phyloP scores from a whole-genome alignment of 495 filamentous ascomycete genomes.

The Neurospora pannonica region DNA sequence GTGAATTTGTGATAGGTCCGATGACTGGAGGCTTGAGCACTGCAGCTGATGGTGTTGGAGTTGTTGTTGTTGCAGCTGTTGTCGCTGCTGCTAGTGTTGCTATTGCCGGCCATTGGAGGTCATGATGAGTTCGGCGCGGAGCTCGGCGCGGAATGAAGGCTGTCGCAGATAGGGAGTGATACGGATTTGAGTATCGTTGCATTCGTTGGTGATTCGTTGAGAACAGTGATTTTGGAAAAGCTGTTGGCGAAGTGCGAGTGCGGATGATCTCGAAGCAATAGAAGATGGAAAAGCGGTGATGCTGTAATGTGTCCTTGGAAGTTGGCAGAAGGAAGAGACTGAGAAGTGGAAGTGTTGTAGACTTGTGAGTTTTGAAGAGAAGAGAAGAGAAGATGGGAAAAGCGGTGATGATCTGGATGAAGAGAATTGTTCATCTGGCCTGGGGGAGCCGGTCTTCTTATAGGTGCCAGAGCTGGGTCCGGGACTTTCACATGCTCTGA shows the following conservation, averaged over 20 bases:
- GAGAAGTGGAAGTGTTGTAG: background rate
- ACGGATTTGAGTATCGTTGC: accelerated
- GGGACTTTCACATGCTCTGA: background rate
- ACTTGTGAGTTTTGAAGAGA: background rate
- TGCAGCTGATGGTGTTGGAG: too few species aligned
- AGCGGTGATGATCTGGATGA: background rate
- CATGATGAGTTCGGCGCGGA: background rate
- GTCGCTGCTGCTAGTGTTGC: background rate
- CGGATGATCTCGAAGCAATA: background rate
- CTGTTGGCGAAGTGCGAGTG: background rate
- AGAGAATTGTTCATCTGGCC: background rate
- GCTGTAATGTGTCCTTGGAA: background rate
- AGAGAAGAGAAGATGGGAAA: background rate
- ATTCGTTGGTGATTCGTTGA: too few species aligned
- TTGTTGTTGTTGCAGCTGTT: background rate
- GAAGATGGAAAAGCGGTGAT: background rate
- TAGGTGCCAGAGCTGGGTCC: background rate
- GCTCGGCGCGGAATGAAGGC: too few species aligned
- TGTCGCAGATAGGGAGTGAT: background rate
- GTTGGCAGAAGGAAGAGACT: background rate
- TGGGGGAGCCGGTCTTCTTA: background rate
- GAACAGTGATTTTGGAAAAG: too few species aligned
- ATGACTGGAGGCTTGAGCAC: too few species aligned
- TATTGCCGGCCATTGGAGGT: background rate
- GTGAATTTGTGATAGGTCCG: too few species aligned